A percentile compares a stretch with the other conserved stretches of the same genome.
phyloP scores from a whole-genome alignment of 2,329 filamentous ascomycete species.

The Bipolaris zeicola region DNA sequence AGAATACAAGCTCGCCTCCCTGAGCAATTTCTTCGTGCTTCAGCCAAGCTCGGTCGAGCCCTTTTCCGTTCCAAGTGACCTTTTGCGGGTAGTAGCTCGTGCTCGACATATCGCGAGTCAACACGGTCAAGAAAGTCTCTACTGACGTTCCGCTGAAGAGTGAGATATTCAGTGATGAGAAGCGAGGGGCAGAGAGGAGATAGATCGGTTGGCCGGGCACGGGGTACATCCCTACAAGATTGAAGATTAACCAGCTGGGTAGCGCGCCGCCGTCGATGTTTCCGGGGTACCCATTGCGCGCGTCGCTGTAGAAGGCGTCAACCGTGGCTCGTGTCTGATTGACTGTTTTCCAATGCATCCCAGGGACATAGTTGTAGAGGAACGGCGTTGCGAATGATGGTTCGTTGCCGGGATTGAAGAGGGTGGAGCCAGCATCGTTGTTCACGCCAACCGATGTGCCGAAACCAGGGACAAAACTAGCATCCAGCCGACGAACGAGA shows the following conservation, averaged over 20 bases:
- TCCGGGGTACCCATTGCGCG: constrained; percentile 44
- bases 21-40: constrained; percentile 8
- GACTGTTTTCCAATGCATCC: too few relatives aligned
- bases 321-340: too few relatives aligned
- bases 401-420: too few relatives aligned
- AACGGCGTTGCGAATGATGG: too few relatives aligned
- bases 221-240: constrained; percentile 45
- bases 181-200: constrained; percentile 33
- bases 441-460: too few relatives aligned
- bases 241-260: constrained; percentile 54
- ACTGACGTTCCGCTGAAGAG: constrained; percentile 11
- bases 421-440: too few relatives aligned
- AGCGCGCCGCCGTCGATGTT: constrained; percentile 52
- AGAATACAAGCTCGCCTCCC: constrained; percentile 10
- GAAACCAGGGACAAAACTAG: too few relatives aligned
- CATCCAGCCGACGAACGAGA: too few relatives aligned
- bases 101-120: constrained; percentile 7
- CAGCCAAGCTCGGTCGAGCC: constrained; percentile 8
- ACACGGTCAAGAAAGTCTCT: constrained; percentile 5
- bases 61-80: constrained; percentile 6
- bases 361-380: too few relatives aligned
- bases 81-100: constrained; percentile 11
- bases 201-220: neutral
- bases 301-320: too few relatives aligned
- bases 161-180: constrained; percentile 20